These are phyloP conservation scores for Venturia asperata DNA, from an alignment of 2,329 filamentous ascomycete species.

Conservation along the genomic window DNA sequence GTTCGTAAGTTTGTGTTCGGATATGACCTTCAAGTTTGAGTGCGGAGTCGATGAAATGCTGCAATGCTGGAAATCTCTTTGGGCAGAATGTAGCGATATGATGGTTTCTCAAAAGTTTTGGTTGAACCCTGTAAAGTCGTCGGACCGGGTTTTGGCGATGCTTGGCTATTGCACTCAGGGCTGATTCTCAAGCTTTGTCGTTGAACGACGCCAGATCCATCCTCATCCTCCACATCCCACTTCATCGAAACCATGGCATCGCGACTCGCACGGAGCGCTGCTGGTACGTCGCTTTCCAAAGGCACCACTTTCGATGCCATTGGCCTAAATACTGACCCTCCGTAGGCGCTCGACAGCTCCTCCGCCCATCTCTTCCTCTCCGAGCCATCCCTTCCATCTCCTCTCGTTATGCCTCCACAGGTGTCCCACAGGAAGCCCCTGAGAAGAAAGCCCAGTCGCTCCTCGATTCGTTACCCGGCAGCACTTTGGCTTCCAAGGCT, in stretches of 20 bases:
- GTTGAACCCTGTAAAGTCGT: not conserved
- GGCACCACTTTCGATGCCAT: constrained; percentile 33
- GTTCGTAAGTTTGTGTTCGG: not conserved
- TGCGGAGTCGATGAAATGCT: not conserved
- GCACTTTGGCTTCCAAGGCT: constrained; percentile 87
- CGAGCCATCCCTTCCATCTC: constrained; percentile 69
- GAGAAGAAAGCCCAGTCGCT: constrained; percentile 97
- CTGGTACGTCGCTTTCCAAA: constrained; percentile 60
- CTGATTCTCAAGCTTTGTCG: constrained; percentile 22
- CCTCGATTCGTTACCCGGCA: constrained; percentile 87
- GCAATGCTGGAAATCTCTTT: not conserved
- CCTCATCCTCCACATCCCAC: constrained; percentile 49
- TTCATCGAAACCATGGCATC: constrained; percentile 78
- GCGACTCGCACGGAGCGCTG: constrained; percentile 89
- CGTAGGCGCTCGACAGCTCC: constrained; percentile 71
- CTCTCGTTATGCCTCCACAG: constrained; percentile 60
- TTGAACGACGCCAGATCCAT: constrained; percentile 40
- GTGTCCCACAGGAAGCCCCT: constrained; percentile 77
- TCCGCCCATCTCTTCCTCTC: constrained; percentile 67
- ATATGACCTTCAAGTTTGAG: constrained; percentile 23
- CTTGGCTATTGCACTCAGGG: constrained; percentile 1
- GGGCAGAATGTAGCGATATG: not conserved
- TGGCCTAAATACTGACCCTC: constrained; percentile 30
- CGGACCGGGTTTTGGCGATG: constrained; percentile 6
- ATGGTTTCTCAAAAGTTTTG: not conserved